These are phyloP conservation scores for Suillus placidus DNA, from an alignment of 768 basidiomycete genomes.

Conservation along the genomic window DNA sequence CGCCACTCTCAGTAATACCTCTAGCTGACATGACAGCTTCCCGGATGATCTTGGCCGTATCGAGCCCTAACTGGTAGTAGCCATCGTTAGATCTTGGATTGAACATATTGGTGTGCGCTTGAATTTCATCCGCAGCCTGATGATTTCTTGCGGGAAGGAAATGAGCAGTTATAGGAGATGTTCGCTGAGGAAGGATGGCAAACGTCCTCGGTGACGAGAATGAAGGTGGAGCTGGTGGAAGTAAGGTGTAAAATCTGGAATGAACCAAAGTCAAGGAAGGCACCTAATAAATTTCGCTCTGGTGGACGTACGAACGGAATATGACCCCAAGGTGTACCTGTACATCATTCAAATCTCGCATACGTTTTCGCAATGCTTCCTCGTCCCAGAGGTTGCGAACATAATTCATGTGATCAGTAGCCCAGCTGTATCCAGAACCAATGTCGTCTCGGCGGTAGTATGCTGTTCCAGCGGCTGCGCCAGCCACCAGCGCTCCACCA, in stretches of 20 bases:
- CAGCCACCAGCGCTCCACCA: constrained; percentile 76
- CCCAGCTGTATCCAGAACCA: constrained; percentile 69
- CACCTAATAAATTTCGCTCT: not conserved
- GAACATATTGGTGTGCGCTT: constrained; percentile 92
- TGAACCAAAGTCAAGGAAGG: constrained; percentile 7
- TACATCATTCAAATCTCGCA: constrained; percentile 63
- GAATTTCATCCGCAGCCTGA: constrained; percentile 72
- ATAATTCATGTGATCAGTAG: constrained; percentile 88
- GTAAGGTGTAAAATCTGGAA: constrained; percentile 74
- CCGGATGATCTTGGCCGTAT: constrained; percentile 61
- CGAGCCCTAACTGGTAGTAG: constrained; percentile 83
- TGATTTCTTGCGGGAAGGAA: constrained; percentile 71
- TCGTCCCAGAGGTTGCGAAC: constrained; percentile 87
- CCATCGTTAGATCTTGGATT: constrained; percentile 80
- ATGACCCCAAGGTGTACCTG: constrained; percentile 64
- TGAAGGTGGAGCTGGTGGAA: constrained; percentile 70
- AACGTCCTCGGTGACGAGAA: constrained; percentile 70
- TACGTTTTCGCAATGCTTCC: constrained; percentile 55
- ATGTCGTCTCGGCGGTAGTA: constrained; percentile 83
- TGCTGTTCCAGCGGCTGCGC: constrained; percentile 82
- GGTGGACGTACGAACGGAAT: constrained; percentile 67
- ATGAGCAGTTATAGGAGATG: constrained; percentile 48
- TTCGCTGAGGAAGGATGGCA: constrained; percentile 65
- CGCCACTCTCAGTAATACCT: constrained; percentile 17
- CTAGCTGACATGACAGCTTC: constrained; percentile 49